phyloP scores from a whole-genome alignment of 1,284 basidiomycete genomes.

The Puccinia horiana region DNA sequence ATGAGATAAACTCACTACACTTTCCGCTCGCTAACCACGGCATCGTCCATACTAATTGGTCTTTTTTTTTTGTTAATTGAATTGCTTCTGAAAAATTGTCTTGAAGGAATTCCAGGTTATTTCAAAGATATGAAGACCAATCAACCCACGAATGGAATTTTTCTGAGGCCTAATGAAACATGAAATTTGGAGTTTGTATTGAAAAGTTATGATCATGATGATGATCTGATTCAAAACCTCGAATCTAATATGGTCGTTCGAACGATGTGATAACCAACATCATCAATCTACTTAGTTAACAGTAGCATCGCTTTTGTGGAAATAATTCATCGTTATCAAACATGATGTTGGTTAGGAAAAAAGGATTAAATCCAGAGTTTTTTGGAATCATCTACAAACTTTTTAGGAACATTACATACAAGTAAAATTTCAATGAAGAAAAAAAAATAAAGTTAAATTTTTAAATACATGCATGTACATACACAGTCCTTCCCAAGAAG shows the following conservation, averaged over 20 bases:
- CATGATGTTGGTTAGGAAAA: no score
- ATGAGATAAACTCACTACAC: neutral
- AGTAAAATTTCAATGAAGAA: no score
- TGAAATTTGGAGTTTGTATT: constrained; percentile 22
- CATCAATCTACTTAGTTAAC: neutral
- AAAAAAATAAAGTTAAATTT: no score
- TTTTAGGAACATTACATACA: no score
- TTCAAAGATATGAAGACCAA: constrained; percentile 31
- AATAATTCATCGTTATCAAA: no score
- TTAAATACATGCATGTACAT: no score
- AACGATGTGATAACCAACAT: constrained; percentile 43
- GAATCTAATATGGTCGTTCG: constrained; percentile 21
- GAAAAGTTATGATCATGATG: constrained; percentile 18
- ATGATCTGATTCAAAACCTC: constrained; percentile 7
- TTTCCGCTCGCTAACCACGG: neutral
- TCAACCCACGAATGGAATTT: constrained; percentile 23
- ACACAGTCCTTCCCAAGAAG: no score
- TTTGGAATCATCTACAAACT: no score
- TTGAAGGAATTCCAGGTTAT: constrained; percentile 39
- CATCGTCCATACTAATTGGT: neutral
- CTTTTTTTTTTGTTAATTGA: no score
- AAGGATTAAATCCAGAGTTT: no score
- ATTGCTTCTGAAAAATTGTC: neutral
- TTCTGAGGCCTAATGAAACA: constrained; percentile 23
- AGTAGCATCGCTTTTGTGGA: no score